Conservation (phyloP, 140 eudicot species). For the Cichorium intybus region DNA sequence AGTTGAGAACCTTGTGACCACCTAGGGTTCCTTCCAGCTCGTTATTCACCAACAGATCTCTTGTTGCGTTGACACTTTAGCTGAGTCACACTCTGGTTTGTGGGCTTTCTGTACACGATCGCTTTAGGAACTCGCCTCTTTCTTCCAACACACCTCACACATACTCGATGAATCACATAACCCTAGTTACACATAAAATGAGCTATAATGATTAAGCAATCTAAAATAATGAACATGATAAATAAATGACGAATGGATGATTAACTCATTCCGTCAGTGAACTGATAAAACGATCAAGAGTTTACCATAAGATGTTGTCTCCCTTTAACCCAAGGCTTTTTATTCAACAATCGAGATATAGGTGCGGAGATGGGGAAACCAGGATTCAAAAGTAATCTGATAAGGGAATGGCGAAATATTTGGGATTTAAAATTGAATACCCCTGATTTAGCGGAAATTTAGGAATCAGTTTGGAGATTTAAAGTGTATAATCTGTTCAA, state of each 20-base stretch:
- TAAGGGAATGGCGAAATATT: too few relatives aligned
- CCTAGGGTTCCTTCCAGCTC: conserved; percentile 71
- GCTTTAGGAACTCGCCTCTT: conserved; percentile 74
- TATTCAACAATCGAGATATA: too few relatives aligned
- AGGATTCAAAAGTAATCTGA: too few relatives aligned
- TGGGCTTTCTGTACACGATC: conserved; percentile 67
- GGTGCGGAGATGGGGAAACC: too few relatives aligned
- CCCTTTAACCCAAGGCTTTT: too few relatives aligned
- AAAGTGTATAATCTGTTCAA: too few relatives aligned
- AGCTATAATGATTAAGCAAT: not conserved
- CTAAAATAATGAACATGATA: too few relatives aligned
- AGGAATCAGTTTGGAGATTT: too few relatives aligned
- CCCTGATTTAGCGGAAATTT: too few relatives aligned
- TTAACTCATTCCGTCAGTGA: not conserved
- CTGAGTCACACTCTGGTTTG: conserved; percentile 75
- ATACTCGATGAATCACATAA: conserved; percentile 58
- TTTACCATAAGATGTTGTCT: too few relatives aligned
- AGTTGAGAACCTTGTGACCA: conserved; percentile 64
- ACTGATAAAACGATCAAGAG: not conserved
- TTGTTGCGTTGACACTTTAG: conserved; percentile 63
- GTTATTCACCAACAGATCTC: conserved; percentile 64
- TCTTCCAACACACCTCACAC: conserved; percentile 72
- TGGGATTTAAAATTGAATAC: too few relatives aligned
- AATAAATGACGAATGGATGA: not conserved
- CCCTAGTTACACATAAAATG: conserved; percentile 35